A percentile compares a stretch with the other conserved stretches of the same genome.
These are phyloP conservation scores for Calocera cornea DNA, from an alignment of 768 basidiomycete genomes.

Conservation along the genomic window DNA sequence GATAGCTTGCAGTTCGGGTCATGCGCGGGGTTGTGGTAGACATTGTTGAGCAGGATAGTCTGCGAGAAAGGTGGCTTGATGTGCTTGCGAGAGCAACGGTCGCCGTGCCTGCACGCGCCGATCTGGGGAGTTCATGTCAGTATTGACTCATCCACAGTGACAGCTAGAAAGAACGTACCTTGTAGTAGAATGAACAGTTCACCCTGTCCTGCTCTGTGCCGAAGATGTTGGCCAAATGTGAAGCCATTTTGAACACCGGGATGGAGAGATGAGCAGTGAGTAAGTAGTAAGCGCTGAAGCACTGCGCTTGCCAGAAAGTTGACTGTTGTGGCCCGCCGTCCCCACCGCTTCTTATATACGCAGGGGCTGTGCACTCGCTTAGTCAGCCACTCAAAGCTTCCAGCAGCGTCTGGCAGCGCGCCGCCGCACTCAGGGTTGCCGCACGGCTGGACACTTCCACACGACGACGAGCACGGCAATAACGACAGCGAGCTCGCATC, in stretches of 20 bases:
- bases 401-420: background rate
- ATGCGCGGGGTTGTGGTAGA: conserved; percentile 96
- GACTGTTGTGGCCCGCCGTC: no score
- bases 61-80: conserved; percentile 96
- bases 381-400: background rate
- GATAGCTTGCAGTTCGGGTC: conserved; percentile 79
- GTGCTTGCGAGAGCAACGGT: conserved; percentile 95
- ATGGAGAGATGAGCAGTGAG: background rate
- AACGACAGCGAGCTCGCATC: background rate
- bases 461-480: background rate
- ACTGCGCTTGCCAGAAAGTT: background rate
- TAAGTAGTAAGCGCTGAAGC: background rate
- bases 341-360: background rate
- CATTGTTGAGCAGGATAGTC: conserved; percentile 90
- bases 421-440: background rate
- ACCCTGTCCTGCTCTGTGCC: conserved; percentile 81
- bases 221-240: conserved; percentile 89
- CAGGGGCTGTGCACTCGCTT: background rate
- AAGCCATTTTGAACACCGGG: conserved; percentile 35
- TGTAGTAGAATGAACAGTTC: conserved; percentile 98
- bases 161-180: conserved; percentile 36
- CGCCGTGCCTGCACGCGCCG: conserved; percentile 96
- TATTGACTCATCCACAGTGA: conserved; percentile 5
- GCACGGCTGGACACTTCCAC: background rate
- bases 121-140: conserved; percentile 41